Conservation (phyloP, 345 rosid genomes). For the Lumnitzera littorea region DNA sequence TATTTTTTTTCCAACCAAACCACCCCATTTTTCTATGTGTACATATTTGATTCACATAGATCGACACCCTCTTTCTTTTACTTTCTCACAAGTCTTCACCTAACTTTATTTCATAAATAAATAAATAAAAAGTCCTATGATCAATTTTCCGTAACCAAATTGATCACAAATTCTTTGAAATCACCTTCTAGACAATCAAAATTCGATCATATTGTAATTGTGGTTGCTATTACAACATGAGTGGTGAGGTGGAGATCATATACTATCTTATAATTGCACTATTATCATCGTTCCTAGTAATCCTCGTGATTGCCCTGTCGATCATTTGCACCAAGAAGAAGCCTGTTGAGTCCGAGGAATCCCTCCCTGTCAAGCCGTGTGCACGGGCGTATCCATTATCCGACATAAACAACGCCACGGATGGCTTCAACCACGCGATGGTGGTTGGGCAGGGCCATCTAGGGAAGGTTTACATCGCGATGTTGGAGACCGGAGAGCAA, state of each 20-base stretch:
- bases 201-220: background rate
- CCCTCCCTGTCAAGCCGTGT: slow-evolving; percentile 23
- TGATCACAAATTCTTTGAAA: background rate
- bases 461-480: slow-evolving; percentile 63
- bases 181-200: slow-evolving; percentile 2
- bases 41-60: background rate
- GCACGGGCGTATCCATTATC: slow-evolving; percentile 36
- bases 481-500: slow-evolving; percentile 26
- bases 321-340: slow-evolving; percentile 48
- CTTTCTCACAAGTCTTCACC: slow-evolving; percentile 4
- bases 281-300: slow-evolving; percentile 31
- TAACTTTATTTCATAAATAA: slow-evolving; percentile 5
- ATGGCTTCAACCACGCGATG: slow-evolving; percentile 47
- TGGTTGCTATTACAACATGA: slow-evolving; percentile 19
- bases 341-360: slow-evolving; percentile 44
- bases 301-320: slow-evolving; percentile 37
- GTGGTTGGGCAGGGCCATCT: slow-evolving; percentile 56
- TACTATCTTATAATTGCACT: slow-evolving; percentile 40
- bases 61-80: too few species aligned
- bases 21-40: slow-evolving; percentile 16
- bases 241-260: slow-evolving; percentile 29
- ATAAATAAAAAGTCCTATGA: background rate
- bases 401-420: slow-evolving; percentile 70
- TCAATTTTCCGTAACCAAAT: background rate
- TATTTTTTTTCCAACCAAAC: slow-evolving; percentile 7